Evolutionary conservation across 2,329 filamentous ascomycete species (phyloP).

Genomic region (Verticillium klebahnii): DNA sequence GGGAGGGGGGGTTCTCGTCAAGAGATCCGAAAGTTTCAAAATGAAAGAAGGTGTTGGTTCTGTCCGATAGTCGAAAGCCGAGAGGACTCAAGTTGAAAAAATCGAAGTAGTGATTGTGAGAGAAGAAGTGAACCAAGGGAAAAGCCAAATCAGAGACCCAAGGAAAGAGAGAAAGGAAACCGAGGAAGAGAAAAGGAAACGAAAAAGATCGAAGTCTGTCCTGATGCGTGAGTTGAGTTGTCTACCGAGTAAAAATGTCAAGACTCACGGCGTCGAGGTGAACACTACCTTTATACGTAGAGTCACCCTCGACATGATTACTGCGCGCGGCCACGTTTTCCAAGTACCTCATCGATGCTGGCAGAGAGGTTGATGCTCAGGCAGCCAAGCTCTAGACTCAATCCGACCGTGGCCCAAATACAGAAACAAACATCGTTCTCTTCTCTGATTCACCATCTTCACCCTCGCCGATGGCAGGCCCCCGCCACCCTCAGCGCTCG

Average conservation of each 20-base stretch:
- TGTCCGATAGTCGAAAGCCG: background rate
- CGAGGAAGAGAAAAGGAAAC: constrained; percentile 17
- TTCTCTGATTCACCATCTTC: background rate
- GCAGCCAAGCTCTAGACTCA: background rate
- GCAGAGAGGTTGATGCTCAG: background rate
- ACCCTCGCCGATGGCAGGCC: background rate
- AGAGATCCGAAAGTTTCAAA: background rate
- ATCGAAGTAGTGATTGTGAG: constrained; percentile 5
- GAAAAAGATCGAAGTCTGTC: constrained; percentile 7
- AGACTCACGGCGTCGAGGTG: background rate
- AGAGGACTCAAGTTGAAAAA: constrained; percentile 9
- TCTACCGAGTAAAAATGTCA: background rate
- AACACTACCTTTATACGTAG: background rate
- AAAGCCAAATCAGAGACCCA: constrained; percentile 12
- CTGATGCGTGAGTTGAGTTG: background rate
- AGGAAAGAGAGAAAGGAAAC: constrained; percentile 14
- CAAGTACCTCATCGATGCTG: background rate
- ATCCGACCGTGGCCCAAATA: background rate
- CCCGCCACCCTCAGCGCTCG: background rate
- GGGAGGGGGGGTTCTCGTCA: background rate
- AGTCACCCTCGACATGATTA: background rate
- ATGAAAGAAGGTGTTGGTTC: background rate
- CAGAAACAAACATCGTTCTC: background rate
- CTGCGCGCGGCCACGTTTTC: background rate
- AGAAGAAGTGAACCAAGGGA: background rate